phyloP scores from a whole-genome alignment of 1,284 basidiomycete genomes.

The Moniliophthora roreri region DNA sequence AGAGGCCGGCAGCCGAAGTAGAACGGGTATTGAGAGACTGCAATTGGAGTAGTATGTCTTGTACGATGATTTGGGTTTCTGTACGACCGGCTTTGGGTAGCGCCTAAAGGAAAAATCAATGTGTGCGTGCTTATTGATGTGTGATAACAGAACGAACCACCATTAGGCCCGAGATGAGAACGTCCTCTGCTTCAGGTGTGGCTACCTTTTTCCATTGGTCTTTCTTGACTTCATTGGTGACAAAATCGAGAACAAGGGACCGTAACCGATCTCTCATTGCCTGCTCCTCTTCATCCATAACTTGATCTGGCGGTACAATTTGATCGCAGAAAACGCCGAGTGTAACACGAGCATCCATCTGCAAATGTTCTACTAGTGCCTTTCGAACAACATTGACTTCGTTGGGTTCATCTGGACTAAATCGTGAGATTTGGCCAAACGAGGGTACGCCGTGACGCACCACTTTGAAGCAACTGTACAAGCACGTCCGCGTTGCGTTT shows the following conservation, averaged over 20 bases:
- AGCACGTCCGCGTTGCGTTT: constrained; percentile 72
- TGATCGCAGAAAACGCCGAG: constrained; percentile 71
- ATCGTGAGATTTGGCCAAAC: constrained; percentile 1
- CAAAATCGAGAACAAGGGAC: constrained; percentile 57
- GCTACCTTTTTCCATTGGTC: constrained; percentile 45
- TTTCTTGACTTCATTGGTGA: constrained; percentile 51
- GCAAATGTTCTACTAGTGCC: constrained; percentile 60
- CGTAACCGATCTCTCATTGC: constrained; percentile 56
- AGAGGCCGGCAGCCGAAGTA: constrained; percentile 41
- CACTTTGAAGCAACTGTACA: constrained; percentile 71
- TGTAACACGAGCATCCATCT: constrained; percentile 59
- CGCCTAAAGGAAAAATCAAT: constrained; percentile 35
- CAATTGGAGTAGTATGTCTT: constrained; percentile 51
- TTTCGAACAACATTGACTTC: constrained; percentile 63
- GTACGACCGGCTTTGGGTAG: constrained; percentile 40
- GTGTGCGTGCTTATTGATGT: constrained; percentile 1
- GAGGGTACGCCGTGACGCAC: constrained; percentile 39
- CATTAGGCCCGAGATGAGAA: constrained; percentile 48
- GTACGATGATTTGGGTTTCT: constrained; percentile 49
- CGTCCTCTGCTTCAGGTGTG: constrained; percentile 45
- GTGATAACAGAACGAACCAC: constrained; percentile 35
- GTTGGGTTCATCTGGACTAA: constrained; percentile 54
- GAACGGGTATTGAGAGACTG: constrained; percentile 39
- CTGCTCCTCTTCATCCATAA: constrained; percentile 57
- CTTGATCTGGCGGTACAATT: constrained; percentile 49